These are phyloP conservation scores for Xylariaceae sp. DNA, from an alignment of 2,329 filamentous ascomycete genomes.

Conservation along the genomic window DNA sequence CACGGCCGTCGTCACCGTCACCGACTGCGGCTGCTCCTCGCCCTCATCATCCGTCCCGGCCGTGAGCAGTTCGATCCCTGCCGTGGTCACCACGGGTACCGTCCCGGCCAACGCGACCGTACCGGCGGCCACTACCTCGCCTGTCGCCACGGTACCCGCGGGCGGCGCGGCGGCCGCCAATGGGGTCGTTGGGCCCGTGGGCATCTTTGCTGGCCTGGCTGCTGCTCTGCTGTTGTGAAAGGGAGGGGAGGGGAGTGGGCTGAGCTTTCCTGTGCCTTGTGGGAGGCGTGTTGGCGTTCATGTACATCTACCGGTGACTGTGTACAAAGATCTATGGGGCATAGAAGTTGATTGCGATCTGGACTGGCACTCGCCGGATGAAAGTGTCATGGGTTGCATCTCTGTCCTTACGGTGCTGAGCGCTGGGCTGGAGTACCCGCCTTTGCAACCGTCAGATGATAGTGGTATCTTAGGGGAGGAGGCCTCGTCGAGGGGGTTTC, in stretches of 20 bases:
- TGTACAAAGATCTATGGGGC: background rate
- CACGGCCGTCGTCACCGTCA: slow-evolving; percentile 13
- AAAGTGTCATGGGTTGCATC: slow-evolving; percentile 1
- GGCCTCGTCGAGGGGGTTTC: no score
- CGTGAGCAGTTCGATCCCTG: background rate
- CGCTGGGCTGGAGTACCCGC: background rate
- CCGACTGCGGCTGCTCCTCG: slow-evolving; percentile 2
- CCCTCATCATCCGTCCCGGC: background rate
- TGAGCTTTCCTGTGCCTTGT: background rate
- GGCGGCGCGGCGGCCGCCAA: slow-evolving; percentile 1
- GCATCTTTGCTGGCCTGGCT: slow-evolving; percentile 15
- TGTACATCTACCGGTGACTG: background rate
- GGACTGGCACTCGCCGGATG: no score
- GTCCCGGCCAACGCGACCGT: slow-evolving; percentile 12
- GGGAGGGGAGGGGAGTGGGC: background rate
- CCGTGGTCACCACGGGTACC: slow-evolving; percentile 4
- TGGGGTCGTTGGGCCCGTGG: slow-evolving; percentile 13
- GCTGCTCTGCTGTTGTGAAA: slow-evolving; percentile 16
- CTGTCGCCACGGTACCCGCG: slow-evolving; percentile 9
- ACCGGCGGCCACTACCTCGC: slow-evolving; percentile 8
- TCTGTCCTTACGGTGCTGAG: background rate
- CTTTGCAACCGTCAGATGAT: no score
- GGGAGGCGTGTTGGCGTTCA: background rate
- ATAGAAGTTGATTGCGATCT: no score
- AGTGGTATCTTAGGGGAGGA: no score